phyloP scores from a whole-genome alignment of 257 asterid genomes.

The Solanum neorickii region DNA sequence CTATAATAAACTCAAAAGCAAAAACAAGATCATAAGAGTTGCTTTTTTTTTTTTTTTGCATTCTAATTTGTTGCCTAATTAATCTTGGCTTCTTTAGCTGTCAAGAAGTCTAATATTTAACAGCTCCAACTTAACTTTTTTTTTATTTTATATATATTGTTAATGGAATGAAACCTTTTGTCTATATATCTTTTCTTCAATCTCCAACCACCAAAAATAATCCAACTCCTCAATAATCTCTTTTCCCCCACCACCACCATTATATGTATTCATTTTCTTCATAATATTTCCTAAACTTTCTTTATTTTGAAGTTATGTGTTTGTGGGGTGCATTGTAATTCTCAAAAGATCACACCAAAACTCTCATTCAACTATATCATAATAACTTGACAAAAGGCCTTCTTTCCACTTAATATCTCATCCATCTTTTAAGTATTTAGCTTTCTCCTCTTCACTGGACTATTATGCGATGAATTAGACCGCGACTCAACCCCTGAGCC shows the following conservation, averaged over 20 bases:
- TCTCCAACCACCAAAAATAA: conserved; percentile 1
- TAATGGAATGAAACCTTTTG: not conserved
- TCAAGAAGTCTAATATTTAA: conserved; percentile 19
- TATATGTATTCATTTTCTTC: not conserved
- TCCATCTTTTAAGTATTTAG: not conserved
- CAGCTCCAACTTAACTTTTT: conserved; percentile 6
- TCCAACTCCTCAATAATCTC: not conserved
- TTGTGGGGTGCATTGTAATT: not conserved
- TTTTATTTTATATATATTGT: not conserved
- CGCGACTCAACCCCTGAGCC: conserved; percentile 18
- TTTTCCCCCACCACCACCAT: not conserved
- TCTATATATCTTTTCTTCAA: not conserved
- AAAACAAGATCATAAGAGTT: not conserved
- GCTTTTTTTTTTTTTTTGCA: not conserved
- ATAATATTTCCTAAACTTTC: not conserved
- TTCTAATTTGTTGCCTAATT: not conserved
- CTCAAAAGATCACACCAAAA: not conserved
- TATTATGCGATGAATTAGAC: conserved; percentile 10
- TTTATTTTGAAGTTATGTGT: not conserved
- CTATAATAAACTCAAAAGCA: not conserved
- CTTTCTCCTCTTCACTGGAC: conserved; percentile 29
- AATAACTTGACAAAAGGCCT: not conserved
- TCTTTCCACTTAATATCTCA: not conserved
- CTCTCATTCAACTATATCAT: not conserved
- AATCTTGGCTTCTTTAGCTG: conserved; percentile 11